Evolutionary conservation across 306 rosid genomes (phyloP).

Genomic region (Fragaria vesca): DNA sequence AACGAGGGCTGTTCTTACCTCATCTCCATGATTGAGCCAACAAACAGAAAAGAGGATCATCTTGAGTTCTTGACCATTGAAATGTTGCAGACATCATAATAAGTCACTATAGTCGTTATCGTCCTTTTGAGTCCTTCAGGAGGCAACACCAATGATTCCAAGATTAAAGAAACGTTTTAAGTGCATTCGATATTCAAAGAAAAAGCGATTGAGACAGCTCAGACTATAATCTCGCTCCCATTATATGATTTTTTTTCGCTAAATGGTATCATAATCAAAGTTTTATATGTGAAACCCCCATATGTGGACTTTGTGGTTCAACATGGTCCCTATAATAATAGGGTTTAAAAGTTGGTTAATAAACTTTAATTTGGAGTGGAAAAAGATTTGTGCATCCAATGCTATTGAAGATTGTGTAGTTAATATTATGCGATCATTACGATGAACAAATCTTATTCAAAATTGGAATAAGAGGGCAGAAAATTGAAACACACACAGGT

Average conservation of each 20-base stretch:
- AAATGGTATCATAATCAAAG: not conserved
- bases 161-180: not conserved
- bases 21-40: not conserved
- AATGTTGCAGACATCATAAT: not conserved
- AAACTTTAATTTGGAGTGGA: not conserved
- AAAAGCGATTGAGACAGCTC: not conserved
- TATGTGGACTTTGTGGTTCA: not conserved
- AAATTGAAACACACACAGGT: no score
- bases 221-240: not conserved
- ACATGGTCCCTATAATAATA: not conserved
- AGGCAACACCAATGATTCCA: not conserved
- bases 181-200: not conserved
- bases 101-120: not conserved
- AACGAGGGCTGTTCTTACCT: not conserved
- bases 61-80: not conserved
- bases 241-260: conserved; percentile 1
- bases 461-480: no score
- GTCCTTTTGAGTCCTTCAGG: not conserved
- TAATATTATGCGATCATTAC: not conserved
- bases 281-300: not conserved
- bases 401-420: not conserved
- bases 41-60: not conserved
- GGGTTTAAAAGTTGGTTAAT: not conserved
- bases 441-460: no score
- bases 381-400: not conserved